Conservation (phyloP, 352 stramenopile genomes). For the Phytophthora pistaciae region DNA sequence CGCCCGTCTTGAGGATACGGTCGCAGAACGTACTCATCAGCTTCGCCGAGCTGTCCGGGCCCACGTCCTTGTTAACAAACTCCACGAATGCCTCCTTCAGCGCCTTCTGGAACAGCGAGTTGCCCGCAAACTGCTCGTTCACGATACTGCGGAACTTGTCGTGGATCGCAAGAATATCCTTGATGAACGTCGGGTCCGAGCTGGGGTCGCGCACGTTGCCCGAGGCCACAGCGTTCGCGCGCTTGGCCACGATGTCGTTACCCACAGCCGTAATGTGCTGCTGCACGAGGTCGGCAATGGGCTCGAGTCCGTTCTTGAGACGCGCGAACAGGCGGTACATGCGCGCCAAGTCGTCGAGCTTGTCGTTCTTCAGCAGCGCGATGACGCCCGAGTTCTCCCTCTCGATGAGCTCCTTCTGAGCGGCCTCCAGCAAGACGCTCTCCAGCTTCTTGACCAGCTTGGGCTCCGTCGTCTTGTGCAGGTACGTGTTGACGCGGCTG, state of each 20-base stretch:
- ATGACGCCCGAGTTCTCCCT: conserved; percentile 98
- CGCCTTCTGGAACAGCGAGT: conserved; percentile 99
- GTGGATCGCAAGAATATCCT: conserved; percentile 97
- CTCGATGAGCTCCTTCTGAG: conserved; percentile 97
- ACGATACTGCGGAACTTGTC: conserved; percentile 99
- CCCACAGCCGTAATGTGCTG: conserved; percentile 94
- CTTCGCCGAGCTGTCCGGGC: conserved; percentile 97
- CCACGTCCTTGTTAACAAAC: conserved; percentile 99
- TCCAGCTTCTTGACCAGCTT: conserved; percentile 96
- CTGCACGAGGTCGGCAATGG: conserved; percentile 97
- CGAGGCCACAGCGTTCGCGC: conserved; percentile 88
- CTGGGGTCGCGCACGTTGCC: conserved; percentile 93
- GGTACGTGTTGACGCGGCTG: conserved; percentile 94
- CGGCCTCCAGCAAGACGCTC: conserved; percentile 94
- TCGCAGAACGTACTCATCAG: conserved; percentile 99
- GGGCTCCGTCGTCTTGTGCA: conserved; percentile 96
- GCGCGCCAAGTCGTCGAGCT: conserved; percentile 96
- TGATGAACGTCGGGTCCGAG: conserved; percentile 97
- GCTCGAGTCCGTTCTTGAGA: conserved; percentile 96
- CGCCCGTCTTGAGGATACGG: conserved; percentile 98
- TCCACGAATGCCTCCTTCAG: conserved; percentile 99
- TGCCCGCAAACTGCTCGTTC: conserved; percentile 96
- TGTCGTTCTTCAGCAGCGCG: conserved; percentile 97
- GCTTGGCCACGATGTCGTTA: conserved; percentile 90
- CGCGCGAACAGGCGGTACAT: conserved; percentile 99